A percentile compares a stretch with the other conserved stretches of the same genome.
Conservation (phyloP, 176 grass and related monocot species). For the Hyparrhenia diplandra region DNA sequence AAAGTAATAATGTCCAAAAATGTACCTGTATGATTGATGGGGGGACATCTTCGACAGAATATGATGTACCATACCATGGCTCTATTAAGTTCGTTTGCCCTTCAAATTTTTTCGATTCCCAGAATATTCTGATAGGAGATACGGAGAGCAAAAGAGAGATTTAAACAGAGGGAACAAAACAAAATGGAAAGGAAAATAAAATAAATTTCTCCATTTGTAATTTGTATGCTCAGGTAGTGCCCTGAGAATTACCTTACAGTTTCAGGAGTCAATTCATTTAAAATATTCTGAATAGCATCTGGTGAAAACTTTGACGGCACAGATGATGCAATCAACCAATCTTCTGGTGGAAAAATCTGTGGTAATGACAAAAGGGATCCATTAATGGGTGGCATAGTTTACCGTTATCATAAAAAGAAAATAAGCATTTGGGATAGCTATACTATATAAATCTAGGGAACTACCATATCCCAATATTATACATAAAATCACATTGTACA, state of each 20-base stretch:
- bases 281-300: conserved; percentile 59
- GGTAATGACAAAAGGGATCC: neutral
- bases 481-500: neutral
- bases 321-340: conserved; percentile 76
- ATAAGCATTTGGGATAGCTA: neutral
- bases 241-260: conserved; percentile 78
- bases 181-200: neutral
- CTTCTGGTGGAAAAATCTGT: conserved; percentile 85
- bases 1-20: conserved; percentile 2
- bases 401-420: neutral
- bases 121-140: conserved; percentile 72
- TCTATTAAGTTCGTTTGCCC: conserved; percentile 68
- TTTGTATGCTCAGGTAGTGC: neutral
- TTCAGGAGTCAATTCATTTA: conserved; percentile 76
- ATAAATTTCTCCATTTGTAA: neutral
- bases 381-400: neutral
- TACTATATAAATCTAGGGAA: neutral
- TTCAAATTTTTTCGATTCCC: conserved; percentile 83
- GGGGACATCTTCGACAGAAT: conserved; percentile 64
- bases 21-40: conserved; percentile 57
- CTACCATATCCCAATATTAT: neutral
- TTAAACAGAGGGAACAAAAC: conserved; percentile 1
- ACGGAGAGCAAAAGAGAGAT: neutral
- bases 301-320: conserved; percentile 80
- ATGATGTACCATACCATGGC: conserved; percentile 87